phyloP scores from a whole-genome alignment of 805 yeast species.

The Nematodospora valgi region DNA sequence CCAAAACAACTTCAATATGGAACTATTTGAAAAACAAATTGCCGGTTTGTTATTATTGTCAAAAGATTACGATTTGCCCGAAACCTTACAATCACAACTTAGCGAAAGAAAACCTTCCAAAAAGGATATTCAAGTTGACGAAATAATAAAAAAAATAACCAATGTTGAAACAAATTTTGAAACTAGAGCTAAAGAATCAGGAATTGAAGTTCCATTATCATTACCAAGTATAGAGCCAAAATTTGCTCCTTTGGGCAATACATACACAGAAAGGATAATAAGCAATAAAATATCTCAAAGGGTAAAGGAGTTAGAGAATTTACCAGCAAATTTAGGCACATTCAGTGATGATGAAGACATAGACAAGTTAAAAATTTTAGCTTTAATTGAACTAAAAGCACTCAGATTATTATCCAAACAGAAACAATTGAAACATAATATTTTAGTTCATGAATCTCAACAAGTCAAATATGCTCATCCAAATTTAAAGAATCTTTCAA shows the following conservation, averaged over 20 bases:
- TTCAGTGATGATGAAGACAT: conserved; percentile 30
- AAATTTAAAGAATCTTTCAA: conserved; percentile 48
- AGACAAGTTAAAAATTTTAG: conserved; percentile 61
- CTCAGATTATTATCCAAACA: conserved; percentile 65
- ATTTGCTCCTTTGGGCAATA: conserved; percentile 46
- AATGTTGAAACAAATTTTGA: conserved; percentile 15
- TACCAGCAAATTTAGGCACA: conserved; percentile 72
- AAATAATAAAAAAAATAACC: conserved; percentile 5
- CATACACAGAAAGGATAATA: conserved; percentile 50
- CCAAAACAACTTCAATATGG: conserved; percentile 36
- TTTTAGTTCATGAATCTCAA: conserved; percentile 51
- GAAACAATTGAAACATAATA: conserved; percentile 61
- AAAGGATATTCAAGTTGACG: conserved; percentile 5
- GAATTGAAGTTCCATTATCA: conserved; percentile 26
- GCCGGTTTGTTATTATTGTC: conserved; percentile 62
- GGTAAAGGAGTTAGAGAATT: conserved; percentile 55
- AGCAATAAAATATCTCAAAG: conserved; percentile 54
- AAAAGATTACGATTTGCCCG: conserved; percentile 64
- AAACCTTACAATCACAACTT: conserved; percentile 40
- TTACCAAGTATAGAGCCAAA: conserved; percentile 22
- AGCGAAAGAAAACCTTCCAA: conserved; percentile 4
- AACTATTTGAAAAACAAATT: conserved; percentile 54
- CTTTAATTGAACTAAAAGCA: conserved; percentile 68
- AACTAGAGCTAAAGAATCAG: conserved; percentile 38
- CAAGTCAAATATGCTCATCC: conserved; percentile 56